Evolutionary conservation across 192 early-diverging fungal genomes (phyloP).

Genomic region (Linnemannia zychae): DNA sequence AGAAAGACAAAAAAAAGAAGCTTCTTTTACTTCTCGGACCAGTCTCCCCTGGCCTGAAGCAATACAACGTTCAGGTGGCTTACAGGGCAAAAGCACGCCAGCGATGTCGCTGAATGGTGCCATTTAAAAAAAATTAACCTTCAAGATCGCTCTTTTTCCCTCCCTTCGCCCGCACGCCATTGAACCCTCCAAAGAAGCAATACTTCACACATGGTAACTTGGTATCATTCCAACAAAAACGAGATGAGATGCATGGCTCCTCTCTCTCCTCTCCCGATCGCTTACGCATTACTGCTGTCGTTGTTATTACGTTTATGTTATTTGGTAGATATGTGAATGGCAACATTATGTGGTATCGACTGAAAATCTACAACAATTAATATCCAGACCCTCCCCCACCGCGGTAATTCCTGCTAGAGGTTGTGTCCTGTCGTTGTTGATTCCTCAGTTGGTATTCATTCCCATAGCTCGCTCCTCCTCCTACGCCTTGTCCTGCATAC

Average conservation of each 20-base stretch:
- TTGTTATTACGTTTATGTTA: background rate
- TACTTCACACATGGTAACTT: background rate
- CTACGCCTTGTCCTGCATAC: background rate
- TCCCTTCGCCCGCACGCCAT: conserved; percentile 4
- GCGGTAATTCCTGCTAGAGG: background rate
- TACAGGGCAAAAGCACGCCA: background rate
- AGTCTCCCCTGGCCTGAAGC: background rate
- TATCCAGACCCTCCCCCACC: background rate
- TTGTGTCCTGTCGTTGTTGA: conserved; percentile 19
- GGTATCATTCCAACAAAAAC: background rate
- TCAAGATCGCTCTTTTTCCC: background rate
- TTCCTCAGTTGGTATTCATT: conserved; percentile 15
- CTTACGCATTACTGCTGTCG: background rate
- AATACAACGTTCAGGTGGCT: background rate
- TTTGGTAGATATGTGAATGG: background rate
- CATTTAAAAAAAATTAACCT: background rate
- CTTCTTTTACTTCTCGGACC: background rate
- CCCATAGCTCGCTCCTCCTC: background rate
- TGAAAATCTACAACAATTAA: background rate
- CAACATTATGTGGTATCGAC: background rate
- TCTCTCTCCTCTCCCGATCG: background rate
- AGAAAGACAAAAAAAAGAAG: background rate
- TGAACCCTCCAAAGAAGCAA: background rate
- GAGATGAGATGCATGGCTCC: background rate
- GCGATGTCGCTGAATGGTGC: conserved; percentile 13